Evolutionary conservation across 176 grass and related monocot species (phyloP).

Genomic region (Triticum turgidum): DNA sequence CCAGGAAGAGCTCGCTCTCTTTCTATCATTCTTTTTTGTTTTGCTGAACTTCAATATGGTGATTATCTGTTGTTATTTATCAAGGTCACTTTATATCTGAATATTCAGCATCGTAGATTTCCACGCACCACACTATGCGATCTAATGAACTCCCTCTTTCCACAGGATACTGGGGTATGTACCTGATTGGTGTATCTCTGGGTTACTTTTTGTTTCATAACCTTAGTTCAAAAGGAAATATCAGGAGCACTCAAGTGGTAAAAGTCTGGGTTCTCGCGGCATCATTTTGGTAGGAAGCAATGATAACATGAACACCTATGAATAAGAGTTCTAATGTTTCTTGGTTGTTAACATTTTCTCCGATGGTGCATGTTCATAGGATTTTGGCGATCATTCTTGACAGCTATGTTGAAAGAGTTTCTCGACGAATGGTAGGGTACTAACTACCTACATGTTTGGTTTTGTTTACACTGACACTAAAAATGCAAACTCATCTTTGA

Average conservation of each 20-base stretch:
- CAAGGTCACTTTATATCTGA: background rate
- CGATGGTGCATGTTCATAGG: slow-evolving; percentile 51
- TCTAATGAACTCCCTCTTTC: slow-evolving; percentile 34
- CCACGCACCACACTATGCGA: background rate
- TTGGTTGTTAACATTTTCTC: slow-evolving; percentile 30
- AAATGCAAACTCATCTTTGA: background rate
- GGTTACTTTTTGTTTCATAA: slow-evolving; percentile 59
- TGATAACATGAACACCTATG: background rate
- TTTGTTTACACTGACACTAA: slow-evolving; percentile 7
- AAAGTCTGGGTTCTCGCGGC: slow-evolving; percentile 59
- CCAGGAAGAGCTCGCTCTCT: too few relatives aligned
- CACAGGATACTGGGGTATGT: slow-evolving; percentile 93
- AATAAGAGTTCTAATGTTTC: slow-evolving; percentile 9
- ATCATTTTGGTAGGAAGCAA: slow-evolving; percentile 75
- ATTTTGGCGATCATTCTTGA: slow-evolving; percentile 62
- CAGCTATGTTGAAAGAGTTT: slow-evolving; percentile 78
- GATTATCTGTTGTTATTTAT: background rate
- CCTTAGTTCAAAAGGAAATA: slow-evolving; percentile 53
- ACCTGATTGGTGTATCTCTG: slow-evolving; percentile 80
- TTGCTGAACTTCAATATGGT: slow-evolving; percentile 1
- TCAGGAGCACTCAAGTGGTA: slow-evolving; percentile 34
- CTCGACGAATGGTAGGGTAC: slow-evolving; percentile 76
- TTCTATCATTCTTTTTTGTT: background rate
- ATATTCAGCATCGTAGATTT: background rate
- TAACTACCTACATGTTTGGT: background rate